Conservation (phyloP, 257 asterid species). For the Solanum habrochaites region DNA sequence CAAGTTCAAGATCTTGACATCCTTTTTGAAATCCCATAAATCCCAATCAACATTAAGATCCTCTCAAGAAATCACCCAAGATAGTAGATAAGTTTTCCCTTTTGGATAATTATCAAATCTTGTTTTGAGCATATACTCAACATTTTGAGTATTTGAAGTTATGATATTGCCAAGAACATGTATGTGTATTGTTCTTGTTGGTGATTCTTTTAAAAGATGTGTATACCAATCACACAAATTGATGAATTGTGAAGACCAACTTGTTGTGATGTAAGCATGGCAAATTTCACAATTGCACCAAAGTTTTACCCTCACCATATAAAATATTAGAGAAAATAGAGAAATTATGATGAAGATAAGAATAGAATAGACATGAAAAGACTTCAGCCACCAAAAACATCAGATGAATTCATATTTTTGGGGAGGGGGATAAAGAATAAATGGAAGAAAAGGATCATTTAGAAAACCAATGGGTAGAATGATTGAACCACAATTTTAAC, state of each 20-base stretch:
- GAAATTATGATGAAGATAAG: not conserved
- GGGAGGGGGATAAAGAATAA: not conserved
- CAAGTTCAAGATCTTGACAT: too few relatives aligned
- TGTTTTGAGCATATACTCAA: constrained; percentile 32
- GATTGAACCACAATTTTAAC: not conserved
- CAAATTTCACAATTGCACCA: constrained; percentile 60
- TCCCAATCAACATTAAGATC: too few relatives aligned
- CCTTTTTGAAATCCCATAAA: too few relatives aligned
- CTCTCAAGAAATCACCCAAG: too few relatives aligned
- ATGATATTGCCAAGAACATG: constrained; percentile 56
- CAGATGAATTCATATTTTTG: not conserved
- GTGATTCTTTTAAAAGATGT: constrained; percentile 41
- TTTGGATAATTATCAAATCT: constrained; percentile 31
- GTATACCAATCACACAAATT: constrained; percentile 80
- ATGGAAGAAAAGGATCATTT: not conserved
- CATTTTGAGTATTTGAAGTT: constrained; percentile 28
- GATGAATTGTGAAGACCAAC: constrained; percentile 30
- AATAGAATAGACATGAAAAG: not conserved
- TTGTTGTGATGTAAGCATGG: constrained; percentile 24
- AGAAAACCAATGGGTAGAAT: not conserved
- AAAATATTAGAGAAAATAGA: constrained; percentile 2
- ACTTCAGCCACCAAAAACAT: not conserved
- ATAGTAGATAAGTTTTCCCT: too few relatives aligned
- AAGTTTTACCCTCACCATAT: constrained; percentile 1
- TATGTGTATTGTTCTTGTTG: constrained; percentile 42